Evolutionary conservation across 768 basidiomycete genomes (phyloP).

Genomic region (Daedaleopsis nitida): DNA sequence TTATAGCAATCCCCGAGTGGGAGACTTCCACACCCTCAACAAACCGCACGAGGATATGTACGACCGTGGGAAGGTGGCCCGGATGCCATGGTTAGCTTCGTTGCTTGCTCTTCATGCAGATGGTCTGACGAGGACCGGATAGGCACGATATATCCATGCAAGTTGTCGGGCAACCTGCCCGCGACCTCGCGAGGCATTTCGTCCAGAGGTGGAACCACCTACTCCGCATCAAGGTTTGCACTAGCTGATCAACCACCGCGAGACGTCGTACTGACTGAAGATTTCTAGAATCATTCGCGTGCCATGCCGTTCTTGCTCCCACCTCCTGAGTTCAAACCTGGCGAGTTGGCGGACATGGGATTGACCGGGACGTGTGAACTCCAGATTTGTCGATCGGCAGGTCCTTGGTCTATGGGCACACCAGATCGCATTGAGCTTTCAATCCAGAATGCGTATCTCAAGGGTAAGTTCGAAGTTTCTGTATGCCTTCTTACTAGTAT

Average conservation of each 20-base stretch:
- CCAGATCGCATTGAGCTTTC: conserved; percentile 83
- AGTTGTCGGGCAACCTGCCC: conserved; percentile 93
- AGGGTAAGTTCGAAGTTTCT: conserved; percentile 52
- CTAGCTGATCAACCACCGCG: neutral
- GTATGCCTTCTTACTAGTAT: neutral
- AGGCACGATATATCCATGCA: conserved; percentile 99
- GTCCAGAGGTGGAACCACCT: conserved; percentile 95
- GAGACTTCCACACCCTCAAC: conserved; percentile 82
- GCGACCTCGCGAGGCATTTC: conserved; percentile 94
- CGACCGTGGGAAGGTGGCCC: conserved; percentile 82
- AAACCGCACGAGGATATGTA: conserved; percentile 97
- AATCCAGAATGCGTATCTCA: conserved; percentile 91
- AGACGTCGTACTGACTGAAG: neutral
- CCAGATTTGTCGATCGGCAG: conserved; percentile 94
- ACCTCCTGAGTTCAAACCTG: conserved; percentile 86
- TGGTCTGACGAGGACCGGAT: neutral
- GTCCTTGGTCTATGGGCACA: conserved; percentile 96
- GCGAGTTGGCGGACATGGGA: conserved; percentile 75
- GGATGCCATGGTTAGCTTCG: conserved; percentile 91
- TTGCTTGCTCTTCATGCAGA: neutral
- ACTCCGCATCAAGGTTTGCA: conserved; percentile 80
- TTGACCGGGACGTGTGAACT: conserved; percentile 96
- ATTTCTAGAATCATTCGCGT: conserved; percentile 79
- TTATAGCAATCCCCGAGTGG: conserved; percentile 87
- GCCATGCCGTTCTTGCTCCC: conserved; percentile 93